Conservation (phyloP, 768 basidiomycete species). For the Strobilomyces echinocephalus region DNA sequence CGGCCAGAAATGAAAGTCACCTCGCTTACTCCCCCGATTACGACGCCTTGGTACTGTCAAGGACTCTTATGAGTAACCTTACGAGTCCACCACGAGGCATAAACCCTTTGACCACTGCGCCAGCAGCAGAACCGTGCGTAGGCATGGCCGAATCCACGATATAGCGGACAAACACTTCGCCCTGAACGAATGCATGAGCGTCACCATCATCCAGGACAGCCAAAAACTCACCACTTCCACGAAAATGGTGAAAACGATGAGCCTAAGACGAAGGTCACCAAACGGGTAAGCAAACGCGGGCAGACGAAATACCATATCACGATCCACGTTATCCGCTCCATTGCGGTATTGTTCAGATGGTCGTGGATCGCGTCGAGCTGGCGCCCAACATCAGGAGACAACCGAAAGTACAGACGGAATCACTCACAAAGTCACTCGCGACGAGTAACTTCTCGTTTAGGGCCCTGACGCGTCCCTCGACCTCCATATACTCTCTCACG, state of each 20-base stretch:
- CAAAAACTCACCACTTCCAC: conserved; percentile 65
- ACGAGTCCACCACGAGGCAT: conserved; percentile 25
- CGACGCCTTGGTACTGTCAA: conserved; percentile 14
- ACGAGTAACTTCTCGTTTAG: conserved; percentile 86
- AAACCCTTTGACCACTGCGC: conserved; percentile 9
- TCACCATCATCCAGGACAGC: background rate
- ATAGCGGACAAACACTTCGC: conserved; percentile 76
- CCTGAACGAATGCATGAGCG: conserved; percentile 35
- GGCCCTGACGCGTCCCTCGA: conserved; percentile 73
- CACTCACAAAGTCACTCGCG: conserved; percentile 80
- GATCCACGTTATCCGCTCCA: conserved; percentile 86
- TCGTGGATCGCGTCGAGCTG: conserved; percentile 91
- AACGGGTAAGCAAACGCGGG: conserved; percentile 41
- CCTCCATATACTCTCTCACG: conserved; percentile 93
- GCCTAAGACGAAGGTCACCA: conserved; percentile 44
- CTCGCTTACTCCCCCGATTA: background rate
- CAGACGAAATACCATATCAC: conserved; percentile 51
- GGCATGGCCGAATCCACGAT: conserved; percentile 48
- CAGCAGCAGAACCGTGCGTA: background rate
- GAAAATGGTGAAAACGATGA: conserved; percentile 85
- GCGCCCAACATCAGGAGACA: background rate
- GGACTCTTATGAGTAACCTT: conserved; percentile 14
- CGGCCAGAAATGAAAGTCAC: too few species aligned
- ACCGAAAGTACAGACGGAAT: background rate
- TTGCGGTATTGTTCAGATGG: conserved; percentile 83